phyloP scores from a whole-genome alignment of 768 basidiomycete species.

The Hygrophoropsis aurantiaca region DNA sequence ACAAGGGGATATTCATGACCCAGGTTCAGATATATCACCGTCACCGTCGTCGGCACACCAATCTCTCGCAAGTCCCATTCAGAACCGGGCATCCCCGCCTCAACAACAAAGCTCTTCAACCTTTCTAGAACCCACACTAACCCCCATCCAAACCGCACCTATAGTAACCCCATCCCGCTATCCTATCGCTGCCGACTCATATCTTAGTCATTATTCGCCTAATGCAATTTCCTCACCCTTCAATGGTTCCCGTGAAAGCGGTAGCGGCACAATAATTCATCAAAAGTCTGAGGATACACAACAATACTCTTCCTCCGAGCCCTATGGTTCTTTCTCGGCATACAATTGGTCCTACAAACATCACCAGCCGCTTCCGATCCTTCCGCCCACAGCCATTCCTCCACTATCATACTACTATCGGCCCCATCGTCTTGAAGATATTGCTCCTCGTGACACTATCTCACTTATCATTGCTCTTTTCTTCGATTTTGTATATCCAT shows the following conservation, averaged over 20 bases:
- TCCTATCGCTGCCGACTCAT: slow-evolving; percentile 68
- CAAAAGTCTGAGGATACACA: slow-evolving; percentile 46
- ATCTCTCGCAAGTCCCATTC: slow-evolving; percentile 46
- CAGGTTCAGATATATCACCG: slow-evolving; percentile 33
- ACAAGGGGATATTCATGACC: slow-evolving; percentile 37
- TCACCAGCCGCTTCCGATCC: slow-evolving; percentile 47
- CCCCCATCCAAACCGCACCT: slow-evolving; percentile 39
- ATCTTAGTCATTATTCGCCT: slow-evolving; percentile 54
- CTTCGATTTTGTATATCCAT: slow-evolving; percentile 91
- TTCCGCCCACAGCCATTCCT: slow-evolving; percentile 41
- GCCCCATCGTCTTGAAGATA: slow-evolving; percentile 76
- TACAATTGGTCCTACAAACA: slow-evolving; percentile 75
- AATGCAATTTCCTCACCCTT: slow-evolving; percentile 33
- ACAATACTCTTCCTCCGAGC: slow-evolving; percentile 44
- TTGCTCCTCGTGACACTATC: slow-evolving; percentile 80
- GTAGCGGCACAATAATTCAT: slow-evolving; percentile 30
- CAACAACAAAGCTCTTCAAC: slow-evolving; percentile 21
- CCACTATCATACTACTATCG: slow-evolving; percentile 75
- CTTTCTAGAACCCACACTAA: slow-evolving; percentile 54
- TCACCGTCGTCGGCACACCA: slow-evolving; percentile 46
- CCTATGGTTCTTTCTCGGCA: slow-evolving; percentile 62
- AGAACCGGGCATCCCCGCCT: slow-evolving; percentile 45
- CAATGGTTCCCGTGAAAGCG: slow-evolving; percentile 38
- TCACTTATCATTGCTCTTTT: slow-evolving; percentile 83
- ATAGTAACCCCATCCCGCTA: slow-evolving; percentile 64